Conservation (phyloP, 768 basidiomycete genomes). For the Kwoniella shandongensis region DNA sequence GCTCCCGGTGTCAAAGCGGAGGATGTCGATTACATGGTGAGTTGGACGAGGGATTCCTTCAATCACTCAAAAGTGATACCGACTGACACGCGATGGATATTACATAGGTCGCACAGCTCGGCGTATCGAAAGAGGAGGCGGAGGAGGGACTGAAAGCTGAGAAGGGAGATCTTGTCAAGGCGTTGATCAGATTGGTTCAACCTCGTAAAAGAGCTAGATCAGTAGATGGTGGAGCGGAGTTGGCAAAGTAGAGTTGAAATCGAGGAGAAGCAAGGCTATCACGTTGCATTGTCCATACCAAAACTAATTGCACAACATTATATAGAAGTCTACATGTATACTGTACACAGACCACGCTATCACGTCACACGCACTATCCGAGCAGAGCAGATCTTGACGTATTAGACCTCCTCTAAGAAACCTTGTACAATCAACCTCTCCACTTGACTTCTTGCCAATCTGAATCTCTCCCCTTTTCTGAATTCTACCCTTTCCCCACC, state of each 20-base stretch:
- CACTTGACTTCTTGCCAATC: conserved; percentile 82
- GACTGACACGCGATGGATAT: background rate
- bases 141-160: conserved; percentile 28
- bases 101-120: conserved; percentile 37
- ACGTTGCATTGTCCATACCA: background rate
- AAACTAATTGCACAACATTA: background rate
- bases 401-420: conserved; percentile 76
- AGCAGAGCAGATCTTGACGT: background rate
- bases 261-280: too few relatives aligned
- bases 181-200: conserved; percentile 40
- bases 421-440: conserved; percentile 94
- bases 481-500: conserved; percentile 78
- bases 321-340: background rate
- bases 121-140: conserved; percentile 31
- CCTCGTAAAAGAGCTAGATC: conserved; percentile 37
- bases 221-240: conserved; percentile 34
- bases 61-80: background rate
- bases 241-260: conserved; percentile 2
- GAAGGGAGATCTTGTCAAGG: conserved; percentile 46
- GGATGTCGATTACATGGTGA: conserved; percentile 45
- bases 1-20: conserved; percentile 21
- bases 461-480: conserved; percentile 81
- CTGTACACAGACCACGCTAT: background rate
- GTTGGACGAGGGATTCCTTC: conserved; percentile 2
- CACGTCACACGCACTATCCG: too few relatives aligned